A percentile compares a stretch with the other conserved stretches of the same genome.
These are phyloP conservation scores for Aplosporella prunicola DNA, from an alignment of 2,329 filamentous ascomycete genomes.

Conservation along the genomic window DNA sequence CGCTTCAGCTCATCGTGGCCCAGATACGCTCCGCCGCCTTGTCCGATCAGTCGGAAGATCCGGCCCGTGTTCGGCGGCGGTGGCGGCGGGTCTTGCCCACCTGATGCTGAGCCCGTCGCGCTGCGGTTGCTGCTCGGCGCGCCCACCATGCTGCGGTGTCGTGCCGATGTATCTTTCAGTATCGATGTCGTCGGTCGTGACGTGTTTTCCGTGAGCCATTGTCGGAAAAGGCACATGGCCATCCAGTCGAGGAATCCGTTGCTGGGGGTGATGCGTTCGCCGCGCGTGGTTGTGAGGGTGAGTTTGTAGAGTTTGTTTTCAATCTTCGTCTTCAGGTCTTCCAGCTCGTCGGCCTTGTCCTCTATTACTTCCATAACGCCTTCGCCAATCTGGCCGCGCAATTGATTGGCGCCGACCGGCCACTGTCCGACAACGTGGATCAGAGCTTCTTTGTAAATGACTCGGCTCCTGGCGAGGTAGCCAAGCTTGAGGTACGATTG, in stretches of 20 bases:
- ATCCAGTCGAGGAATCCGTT: slow-evolving; percentile 86
- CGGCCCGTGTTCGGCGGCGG: slow-evolving; percentile 48
- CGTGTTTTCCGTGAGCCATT: slow-evolving; percentile 89
- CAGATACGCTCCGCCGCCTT: slow-evolving; percentile 57
- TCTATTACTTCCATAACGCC: slow-evolving; percentile 85
- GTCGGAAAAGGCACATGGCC: slow-evolving; percentile 74
- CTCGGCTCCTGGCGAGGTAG: slow-evolving; percentile 71
- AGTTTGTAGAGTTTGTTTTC: slow-evolving; percentile 77
- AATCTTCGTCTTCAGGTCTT: slow-evolving; percentile 68
- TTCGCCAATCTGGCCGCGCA: slow-evolving; percentile 48
- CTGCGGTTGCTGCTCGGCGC: slow-evolving; percentile 14
- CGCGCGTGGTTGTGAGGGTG: slow-evolving; percentile 65
- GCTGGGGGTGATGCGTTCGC: slow-evolving; percentile 70
- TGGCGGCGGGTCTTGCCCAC: slow-evolving; percentile 22
- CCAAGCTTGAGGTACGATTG: slow-evolving; percentile 85
- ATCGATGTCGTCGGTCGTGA: slow-evolving; percentile 55
- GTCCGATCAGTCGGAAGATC: slow-evolving; percentile 69
- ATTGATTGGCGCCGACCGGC: slow-evolving; percentile 69
- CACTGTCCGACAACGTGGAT: slow-evolving; percentile 93
- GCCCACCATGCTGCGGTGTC: too few relatives aligned
- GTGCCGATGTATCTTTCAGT: slow-evolving; percentile 35
- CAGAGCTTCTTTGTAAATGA: slow-evolving; percentile 67
- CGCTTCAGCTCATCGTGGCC: slow-evolving; percentile 80
- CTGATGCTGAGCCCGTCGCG: slow-evolving; percentile 1
- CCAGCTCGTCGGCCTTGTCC: slow-evolving; percentile 87